Evolutionary conservation across 345 rosid genomes (phyloP).

Genomic region (Balakata baccata): DNA sequence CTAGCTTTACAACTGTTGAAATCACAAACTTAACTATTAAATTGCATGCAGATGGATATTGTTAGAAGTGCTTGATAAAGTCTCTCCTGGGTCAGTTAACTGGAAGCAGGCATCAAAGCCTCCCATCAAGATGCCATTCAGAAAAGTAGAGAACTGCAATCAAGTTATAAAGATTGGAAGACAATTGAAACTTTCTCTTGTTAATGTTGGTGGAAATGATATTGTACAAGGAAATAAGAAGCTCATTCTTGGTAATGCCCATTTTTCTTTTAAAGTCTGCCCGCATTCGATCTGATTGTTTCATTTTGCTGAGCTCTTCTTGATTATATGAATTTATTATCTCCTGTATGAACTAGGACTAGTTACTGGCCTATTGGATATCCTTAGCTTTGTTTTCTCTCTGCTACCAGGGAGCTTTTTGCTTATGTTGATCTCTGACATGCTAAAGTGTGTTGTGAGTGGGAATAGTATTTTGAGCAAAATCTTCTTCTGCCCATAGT

Average conservation of each 20-base stretch:
- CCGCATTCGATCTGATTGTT: neutral
- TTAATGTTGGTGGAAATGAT: constrained; percentile 88
- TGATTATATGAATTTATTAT: neutral
- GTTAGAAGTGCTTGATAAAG: constrained; percentile 86
- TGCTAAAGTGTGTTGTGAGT: neutral
- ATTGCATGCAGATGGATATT: constrained; percentile 68
- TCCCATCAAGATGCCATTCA: constrained; percentile 91
- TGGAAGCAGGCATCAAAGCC: constrained; percentile 95
- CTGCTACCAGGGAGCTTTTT: neutral
- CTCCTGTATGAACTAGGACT: neutral
- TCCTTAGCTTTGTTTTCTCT: neutral
- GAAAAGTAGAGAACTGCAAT: constrained; percentile 94
- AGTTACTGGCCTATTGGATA: neutral
- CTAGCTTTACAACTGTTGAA: neutral
- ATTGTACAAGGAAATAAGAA: constrained; percentile 93
- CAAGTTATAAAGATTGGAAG: constrained; percentile 80
- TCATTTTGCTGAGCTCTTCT: neutral
- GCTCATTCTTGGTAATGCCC: constrained; percentile 75
- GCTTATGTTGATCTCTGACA: neutral
- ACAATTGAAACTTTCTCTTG: constrained; percentile 71
- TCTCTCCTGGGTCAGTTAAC: constrained; percentile 75
- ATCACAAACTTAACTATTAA: constrained; percentile 1
- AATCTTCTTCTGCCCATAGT: neutral
- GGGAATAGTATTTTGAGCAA: neutral
- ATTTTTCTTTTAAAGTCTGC: neutral